Percentiles rank a stretch among this genome's conserved stretches.
These are phyloP conservation scores for Lactarius indigo DNA, from an alignment of 768 basidiomycete genomes.

Conservation along the genomic window DNA sequence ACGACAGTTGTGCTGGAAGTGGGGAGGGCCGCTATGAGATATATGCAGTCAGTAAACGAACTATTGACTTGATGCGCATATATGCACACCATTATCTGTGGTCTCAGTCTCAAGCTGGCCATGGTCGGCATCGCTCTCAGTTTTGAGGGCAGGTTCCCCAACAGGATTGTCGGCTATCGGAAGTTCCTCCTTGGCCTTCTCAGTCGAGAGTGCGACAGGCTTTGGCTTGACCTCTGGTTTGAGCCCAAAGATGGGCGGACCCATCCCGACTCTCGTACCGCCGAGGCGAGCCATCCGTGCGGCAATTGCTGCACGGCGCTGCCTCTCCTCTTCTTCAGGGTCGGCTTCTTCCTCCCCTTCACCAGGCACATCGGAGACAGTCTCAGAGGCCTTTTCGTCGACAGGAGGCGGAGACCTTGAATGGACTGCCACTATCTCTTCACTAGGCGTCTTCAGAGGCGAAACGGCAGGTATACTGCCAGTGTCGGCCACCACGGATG, in stretches of 20 bases:
- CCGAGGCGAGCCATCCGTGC: slow-evolving; percentile 93
- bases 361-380: slow-evolving; percentile 25
- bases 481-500: slow-evolving; percentile 9
- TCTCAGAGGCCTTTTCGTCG: slow-evolving; percentile 27
- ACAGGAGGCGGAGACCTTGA: slow-evolving; percentile 16
- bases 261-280: slow-evolving; percentile 80
- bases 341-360: slow-evolving; percentile 39
- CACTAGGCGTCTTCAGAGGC: slow-evolving; percentile 11
- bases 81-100: slow-evolving; percentile 16
- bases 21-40: slow-evolving; percentile 5
- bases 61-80: background rate
- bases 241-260: slow-evolving; percentile 63
- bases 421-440: slow-evolving; percentile 10
- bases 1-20: slow-evolving; percentile 2
- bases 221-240: slow-evolving; percentile 42
- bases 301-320: slow-evolving; percentile 81
- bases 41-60: background rate
- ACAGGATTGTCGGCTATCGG: slow-evolving; percentile 13
- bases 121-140: slow-evolving; percentile 12
- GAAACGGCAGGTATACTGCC: slow-evolving; percentile 12
- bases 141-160: slow-evolving; percentile 10
- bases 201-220: slow-evolving; percentile 26
- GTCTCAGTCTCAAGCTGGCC: background rate
- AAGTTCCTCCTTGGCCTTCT: slow-evolving; percentile 24
- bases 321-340: slow-evolving; percentile 69